phyloP scores from a whole-genome alignment of 73 alveolate genomes.

The Halteria grandinella region DNA sequence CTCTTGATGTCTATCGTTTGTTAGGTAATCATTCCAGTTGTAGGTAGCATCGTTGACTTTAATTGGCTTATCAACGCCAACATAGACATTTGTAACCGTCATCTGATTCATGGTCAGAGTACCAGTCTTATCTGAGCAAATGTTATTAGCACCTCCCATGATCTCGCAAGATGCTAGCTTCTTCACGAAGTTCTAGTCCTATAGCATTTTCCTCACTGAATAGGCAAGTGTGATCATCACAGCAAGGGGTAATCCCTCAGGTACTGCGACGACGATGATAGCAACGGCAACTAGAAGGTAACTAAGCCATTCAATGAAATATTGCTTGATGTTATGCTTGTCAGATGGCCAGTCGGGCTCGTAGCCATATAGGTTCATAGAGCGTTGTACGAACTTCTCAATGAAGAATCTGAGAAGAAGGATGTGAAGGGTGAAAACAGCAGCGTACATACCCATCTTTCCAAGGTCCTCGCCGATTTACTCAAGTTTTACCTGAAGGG shows the following conservation, averaged over 20 bases:
- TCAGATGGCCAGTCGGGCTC: too few species aligned
- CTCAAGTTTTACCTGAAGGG: slow-evolving; percentile 91
- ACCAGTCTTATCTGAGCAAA: slow-evolving; percentile 83
- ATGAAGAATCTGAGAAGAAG: slow-evolving; percentile 72
- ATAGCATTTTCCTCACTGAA: slow-evolving; percentile 74
- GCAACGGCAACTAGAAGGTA: slow-evolving; percentile 73
- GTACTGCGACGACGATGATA: slow-evolving; percentile 81
- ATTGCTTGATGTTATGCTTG: background rate
- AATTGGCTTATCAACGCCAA: slow-evolving; percentile 30
- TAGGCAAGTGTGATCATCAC: slow-evolving; percentile 75
- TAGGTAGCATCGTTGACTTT: slow-evolving; percentile 18
- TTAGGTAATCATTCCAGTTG: slow-evolving; percentile 41
- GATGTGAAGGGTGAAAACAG: slow-evolving; percentile 81
- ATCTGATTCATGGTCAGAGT: slow-evolving; percentile 75
- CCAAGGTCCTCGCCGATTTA: slow-evolving; percentile 94
- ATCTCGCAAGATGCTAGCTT: slow-evolving; percentile 86
- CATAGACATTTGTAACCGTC: slow-evolving; percentile 66
- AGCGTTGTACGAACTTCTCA: slow-evolving; percentile 4
- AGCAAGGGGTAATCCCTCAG: slow-evolving; percentile 82
- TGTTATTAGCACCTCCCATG: slow-evolving; percentile 87
- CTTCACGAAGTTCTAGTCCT: slow-evolving; percentile 74
- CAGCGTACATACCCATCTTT: slow-evolving; percentile 86
- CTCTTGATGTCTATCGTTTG: slow-evolving; percentile 2
- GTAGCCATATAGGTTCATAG: background rate
- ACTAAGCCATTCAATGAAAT: slow-evolving; percentile 59